phyloP scores from a whole-genome alignment of 2,329 filamentous ascomycete genomes.

The Curvularia sp. region DNA sequence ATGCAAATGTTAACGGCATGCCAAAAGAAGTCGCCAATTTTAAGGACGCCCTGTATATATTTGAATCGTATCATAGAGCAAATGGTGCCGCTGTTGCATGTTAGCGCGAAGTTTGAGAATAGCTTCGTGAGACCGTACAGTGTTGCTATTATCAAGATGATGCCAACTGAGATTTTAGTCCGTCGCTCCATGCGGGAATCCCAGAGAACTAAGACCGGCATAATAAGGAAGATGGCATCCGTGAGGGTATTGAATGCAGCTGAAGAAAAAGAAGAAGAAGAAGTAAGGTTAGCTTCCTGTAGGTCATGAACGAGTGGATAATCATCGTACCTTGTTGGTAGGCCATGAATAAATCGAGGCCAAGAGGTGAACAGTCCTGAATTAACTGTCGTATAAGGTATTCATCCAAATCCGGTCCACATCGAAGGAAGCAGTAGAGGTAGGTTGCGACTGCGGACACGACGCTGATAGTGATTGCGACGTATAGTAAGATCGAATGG shows the following conservation, averaged over 20 bases:
- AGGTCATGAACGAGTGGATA: neutral
- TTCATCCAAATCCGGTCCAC: constrained; percentile 44
- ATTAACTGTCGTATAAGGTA: constrained; percentile 44
- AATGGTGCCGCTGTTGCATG: constrained; percentile 57
- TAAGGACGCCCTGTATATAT: constrained; percentile 52
- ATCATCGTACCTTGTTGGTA: constrained; percentile 46
- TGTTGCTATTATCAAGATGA: constrained; percentile 60
- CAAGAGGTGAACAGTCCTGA: constrained; percentile 53
- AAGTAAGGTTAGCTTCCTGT: neutral
- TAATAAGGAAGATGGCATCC: constrained; percentile 40
- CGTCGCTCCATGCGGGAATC: constrained; percentile 62
- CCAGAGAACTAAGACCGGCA: constrained; percentile 60
- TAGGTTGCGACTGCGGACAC: constrained; percentile 52
- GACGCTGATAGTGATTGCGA: constrained; percentile 50
- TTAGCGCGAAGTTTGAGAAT: constrained; percentile 15
- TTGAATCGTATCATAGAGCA: constrained; percentile 62
- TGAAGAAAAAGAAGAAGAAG: too few relatives aligned
- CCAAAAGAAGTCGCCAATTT: constrained; percentile 56
- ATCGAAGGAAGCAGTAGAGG: constrained; percentile 62
- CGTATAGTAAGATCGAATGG: constrained; percentile 50
- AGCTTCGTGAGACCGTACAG: constrained; percentile 29
- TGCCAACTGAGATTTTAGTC: constrained; percentile 62
- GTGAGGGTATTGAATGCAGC: constrained; percentile 43
- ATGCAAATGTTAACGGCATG: constrained; percentile 57
- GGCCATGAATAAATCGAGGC: constrained; percentile 61